These are phyloP conservation scores for Aspergillus quadrilineatus DNA, from an alignment of 2,329 filamentous ascomycete genomes.

Conservation along the genomic window DNA sequence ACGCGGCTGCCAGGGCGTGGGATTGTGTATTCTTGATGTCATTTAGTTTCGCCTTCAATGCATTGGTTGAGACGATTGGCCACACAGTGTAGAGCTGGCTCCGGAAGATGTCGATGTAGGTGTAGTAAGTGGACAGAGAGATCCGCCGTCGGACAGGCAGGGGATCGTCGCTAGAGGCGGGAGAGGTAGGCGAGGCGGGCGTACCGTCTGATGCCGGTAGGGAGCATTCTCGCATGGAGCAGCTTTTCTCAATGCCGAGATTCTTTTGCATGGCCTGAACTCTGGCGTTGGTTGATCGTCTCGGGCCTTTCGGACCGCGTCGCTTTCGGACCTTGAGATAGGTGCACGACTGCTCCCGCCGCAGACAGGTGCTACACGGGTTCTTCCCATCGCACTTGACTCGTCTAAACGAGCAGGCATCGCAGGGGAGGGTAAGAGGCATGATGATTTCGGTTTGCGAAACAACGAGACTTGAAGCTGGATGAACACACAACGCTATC, in stretches of 20 bases:
- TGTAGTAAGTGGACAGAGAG: constrained; percentile 9
- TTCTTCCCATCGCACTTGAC: constrained; percentile 13
- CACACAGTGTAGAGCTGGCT: constrained; percentile 12
- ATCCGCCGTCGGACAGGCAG: not conserved
- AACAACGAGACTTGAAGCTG: not conserved
- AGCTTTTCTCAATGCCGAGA: constrained; percentile 7
- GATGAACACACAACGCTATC: not conserved
- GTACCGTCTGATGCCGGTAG: not conserved
- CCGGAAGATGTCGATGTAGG: constrained; percentile 13
- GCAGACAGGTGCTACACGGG: constrained; percentile 11
- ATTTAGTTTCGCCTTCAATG: not conserved
- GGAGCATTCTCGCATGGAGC: constrained; percentile 4
- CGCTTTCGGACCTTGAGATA: constrained; percentile 13
- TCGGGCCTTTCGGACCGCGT: constrained; percentile 11
- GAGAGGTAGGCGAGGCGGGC: not conserved
- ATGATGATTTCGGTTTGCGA: not conserved
- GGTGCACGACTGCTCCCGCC: constrained; percentile 10
- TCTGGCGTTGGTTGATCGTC: constrained; percentile 6
- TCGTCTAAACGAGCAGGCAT: constrained; percentile 11
- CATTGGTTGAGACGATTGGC: constrained; percentile 11
- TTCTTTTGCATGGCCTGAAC: constrained; percentile 10
- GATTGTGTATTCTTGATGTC: not conserved
- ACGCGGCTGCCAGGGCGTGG: constrained; percentile 7
- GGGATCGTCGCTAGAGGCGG: not conserved
- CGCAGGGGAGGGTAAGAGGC: constrained; percentile 9